phyloP scores from a whole-genome alignment of 345 rosid genomes.

The Ceriops tagal region DNA sequence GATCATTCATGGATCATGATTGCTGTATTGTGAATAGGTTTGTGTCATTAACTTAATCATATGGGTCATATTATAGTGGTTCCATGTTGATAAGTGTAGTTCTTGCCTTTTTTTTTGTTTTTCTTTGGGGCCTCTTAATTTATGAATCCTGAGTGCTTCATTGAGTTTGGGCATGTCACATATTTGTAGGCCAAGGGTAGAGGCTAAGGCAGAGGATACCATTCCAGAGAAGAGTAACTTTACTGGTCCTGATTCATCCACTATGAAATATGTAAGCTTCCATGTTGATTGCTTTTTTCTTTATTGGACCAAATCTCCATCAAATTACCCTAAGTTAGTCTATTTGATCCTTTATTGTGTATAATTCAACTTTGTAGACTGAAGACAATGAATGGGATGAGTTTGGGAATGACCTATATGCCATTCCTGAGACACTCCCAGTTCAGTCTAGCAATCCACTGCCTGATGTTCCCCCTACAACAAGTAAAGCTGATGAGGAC shows the following conservation, averaged over 20 bases:
- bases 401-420: constrained; percentile 90
- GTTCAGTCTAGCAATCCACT: constrained; percentile 47
- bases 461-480: constrained; percentile 56
- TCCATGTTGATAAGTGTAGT: background rate
- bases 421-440: constrained; percentile 65
- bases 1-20: background rate
- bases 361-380: constrained; percentile 36
- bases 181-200: constrained; percentile 64
- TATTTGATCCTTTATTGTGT: background rate
- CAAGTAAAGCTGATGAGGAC: constrained; percentile 84
- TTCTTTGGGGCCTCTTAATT: background rate
- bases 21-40: background rate
- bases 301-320: background rate
- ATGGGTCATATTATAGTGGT: background rate
- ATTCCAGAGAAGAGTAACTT: constrained; percentile 46
- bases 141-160: constrained; percentile 15
- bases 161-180: constrained; percentile 27
- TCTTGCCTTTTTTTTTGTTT: background rate
- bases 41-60: background rate
- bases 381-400: constrained; percentile 93
- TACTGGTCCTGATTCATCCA: constrained; percentile 49
- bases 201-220: constrained; percentile 44
- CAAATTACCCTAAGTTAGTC: background rate
- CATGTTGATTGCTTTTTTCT: background rate
- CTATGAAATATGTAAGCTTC: constrained; percentile 58